Evolutionary conservation across 208 protist species (phyloP).

Genomic region (Trypanosoma boissoni): DNA sequence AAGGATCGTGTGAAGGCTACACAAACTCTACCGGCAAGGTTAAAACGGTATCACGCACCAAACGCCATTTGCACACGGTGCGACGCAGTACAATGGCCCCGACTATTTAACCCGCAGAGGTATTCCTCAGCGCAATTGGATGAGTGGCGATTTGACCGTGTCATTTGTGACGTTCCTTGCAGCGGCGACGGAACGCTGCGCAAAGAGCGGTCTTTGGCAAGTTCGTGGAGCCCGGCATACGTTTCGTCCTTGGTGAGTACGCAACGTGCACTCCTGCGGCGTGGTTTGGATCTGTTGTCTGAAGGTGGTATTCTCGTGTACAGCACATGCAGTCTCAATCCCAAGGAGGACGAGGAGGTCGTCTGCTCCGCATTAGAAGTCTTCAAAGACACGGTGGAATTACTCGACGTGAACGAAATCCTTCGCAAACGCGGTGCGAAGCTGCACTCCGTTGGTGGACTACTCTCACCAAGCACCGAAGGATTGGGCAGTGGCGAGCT

Average conservation of each 20-base stretch:
- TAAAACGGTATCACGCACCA: constrained; percentile 89
- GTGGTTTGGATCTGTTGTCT: constrained; percentile 82
- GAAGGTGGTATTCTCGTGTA: constrained; percentile 92
- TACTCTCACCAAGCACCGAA: constrained; percentile 53
- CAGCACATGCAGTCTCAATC: constrained; percentile 96
- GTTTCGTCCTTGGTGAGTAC: constrained; percentile 85
- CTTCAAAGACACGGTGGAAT: constrained; percentile 74
- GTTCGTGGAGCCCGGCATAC: constrained; percentile 83
- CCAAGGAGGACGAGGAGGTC: constrained; percentile 96
- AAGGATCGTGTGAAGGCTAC: constrained; percentile 92
- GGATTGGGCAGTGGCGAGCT: constrained; percentile 35
- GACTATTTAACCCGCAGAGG: constrained; percentile 56
- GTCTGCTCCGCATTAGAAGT: constrained; percentile 81
- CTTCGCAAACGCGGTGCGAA: constrained; percentile 42
- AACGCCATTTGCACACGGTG: constrained; percentile 81
- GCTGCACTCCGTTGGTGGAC: constrained; percentile 62
- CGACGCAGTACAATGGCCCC: constrained; percentile 88
- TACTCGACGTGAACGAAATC: constrained; percentile 78
- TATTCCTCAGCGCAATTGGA: neutral
- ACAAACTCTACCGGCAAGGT: constrained; percentile 84
- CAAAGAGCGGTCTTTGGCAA: constrained; percentile 82
- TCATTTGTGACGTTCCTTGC: constrained; percentile 96
- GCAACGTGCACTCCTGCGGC: constrained; percentile 85
- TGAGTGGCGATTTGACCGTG: constrained; percentile 74
- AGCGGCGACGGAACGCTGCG: constrained; percentile 95